These are phyloP conservation scores for Catharanthus roseus DNA, from an alignment of 257 asterid species.

Conservation along the genomic window DNA sequence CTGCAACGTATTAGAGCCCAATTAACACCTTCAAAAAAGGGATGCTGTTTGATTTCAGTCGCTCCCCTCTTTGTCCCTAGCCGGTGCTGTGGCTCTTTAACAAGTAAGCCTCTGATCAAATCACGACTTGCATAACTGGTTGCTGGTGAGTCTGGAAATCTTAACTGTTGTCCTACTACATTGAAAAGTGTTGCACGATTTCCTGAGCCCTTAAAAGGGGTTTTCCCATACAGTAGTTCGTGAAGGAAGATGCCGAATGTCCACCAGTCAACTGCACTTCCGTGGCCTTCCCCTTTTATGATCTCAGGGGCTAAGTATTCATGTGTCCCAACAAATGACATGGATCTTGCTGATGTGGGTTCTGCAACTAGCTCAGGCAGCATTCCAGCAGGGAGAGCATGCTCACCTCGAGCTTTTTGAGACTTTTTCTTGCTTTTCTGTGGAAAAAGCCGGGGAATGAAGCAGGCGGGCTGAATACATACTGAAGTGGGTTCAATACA, in stretches of 20 bases:
- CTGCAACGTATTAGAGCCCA: constrained; percentile 45
- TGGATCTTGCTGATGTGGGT: constrained; percentile 35
- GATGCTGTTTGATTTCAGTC: constrained; percentile 37
- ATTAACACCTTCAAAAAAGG: constrained; percentile 36
- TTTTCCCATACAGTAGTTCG: constrained; percentile 31
- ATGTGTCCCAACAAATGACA: constrained; percentile 36
- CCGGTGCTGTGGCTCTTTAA: constrained; percentile 33
- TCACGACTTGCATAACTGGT: constrained; percentile 31
- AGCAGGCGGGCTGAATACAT: constrained; percentile 36
- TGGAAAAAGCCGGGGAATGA: constrained; percentile 28
- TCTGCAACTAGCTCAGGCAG: constrained; percentile 34
- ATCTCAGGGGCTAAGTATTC: constrained; percentile 39
- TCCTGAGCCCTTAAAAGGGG: constrained; percentile 36
- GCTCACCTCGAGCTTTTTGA: constrained; percentile 14
- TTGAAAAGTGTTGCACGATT: constrained; percentile 35
- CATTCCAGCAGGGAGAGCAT: constrained; percentile 18
- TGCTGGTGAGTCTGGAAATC: constrained; percentile 32
- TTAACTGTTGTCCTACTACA: constrained; percentile 34
- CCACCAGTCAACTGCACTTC: constrained; percentile 43
- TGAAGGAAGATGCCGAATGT: constrained; percentile 34
- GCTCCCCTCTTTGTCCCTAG: constrained; percentile 40
- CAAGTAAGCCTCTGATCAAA: constrained; percentile 31
- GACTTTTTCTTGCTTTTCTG: constrained; percentile 26
- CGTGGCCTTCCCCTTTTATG: constrained; percentile 40
- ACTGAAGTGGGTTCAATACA: constrained; percentile 26